A percentile compares a stretch with the other conserved stretches of the same genome.
phyloP scores from a whole-genome alignment of 768 basidiomycete species.

The Lentinula aciculospora region DNA sequence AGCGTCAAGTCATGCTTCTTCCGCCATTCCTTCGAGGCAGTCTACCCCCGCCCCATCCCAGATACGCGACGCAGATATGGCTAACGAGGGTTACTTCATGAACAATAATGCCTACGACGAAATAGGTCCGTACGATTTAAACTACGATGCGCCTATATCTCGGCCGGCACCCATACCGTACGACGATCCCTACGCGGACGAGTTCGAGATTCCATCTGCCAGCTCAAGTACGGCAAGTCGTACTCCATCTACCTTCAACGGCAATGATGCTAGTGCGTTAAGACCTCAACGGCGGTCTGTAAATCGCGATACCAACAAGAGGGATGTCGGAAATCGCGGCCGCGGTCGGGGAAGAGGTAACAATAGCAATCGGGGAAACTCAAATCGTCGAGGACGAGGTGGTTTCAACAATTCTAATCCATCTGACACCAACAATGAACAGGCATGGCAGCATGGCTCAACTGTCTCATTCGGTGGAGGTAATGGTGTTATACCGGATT shows the following conservation, averaged over 20 bases:
- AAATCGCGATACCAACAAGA: slow-evolving; percentile 20
- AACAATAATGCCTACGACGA: slow-evolving; percentile 62
- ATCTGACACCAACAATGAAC: background rate
- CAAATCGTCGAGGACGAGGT: background rate
- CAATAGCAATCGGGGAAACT: background rate
- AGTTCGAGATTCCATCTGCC: slow-evolving; percentile 26
- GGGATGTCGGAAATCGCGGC: slow-evolving; percentile 14
- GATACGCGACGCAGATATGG: slow-evolving; percentile 50
- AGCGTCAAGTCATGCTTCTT: slow-evolving; percentile 41
- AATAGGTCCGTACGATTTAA: slow-evolving; percentile 64
- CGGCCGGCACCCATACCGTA: slow-evolving; percentile 70
- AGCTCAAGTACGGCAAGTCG: background rate
- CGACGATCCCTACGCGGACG: slow-evolving; percentile 67
- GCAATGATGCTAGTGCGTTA: background rate
- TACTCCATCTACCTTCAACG: background rate
- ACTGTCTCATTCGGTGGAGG: background rate
- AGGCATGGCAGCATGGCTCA: background rate
- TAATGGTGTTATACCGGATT: background rate
- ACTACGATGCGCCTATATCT: slow-evolving; percentile 47
- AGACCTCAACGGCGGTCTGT: slow-evolving; percentile 8
- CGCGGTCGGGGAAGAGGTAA: slow-evolving; percentile 25
- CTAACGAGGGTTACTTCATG: slow-evolving; percentile 32
- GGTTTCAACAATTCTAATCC: background rate
- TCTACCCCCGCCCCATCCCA: slow-evolving; percentile 50
- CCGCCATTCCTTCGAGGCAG: slow-evolving; percentile 48